A percentile compares a stretch with the other conserved stretches of the same genome.
Evolutionary conservation across 176 grass and related monocot genomes (phyloP).

Genomic region (Aegilops umbellulata): DNA sequence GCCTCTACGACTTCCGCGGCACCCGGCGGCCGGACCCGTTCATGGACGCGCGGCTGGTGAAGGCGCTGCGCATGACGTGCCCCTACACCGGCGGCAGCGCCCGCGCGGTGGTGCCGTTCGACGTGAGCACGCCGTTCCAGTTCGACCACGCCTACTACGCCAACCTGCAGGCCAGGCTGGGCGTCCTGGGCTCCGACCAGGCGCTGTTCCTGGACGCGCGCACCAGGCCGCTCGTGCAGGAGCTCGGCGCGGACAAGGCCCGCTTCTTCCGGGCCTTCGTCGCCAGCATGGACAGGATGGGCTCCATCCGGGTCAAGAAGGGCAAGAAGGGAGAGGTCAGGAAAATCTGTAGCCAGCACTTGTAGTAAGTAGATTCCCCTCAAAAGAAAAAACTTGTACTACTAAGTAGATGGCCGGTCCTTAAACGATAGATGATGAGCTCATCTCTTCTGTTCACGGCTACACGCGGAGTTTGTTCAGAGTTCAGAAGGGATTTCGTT

Average conservation of each 20-base stretch:
- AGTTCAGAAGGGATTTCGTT: not conserved
- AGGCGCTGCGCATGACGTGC: conserved; percentile 77
- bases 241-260: conserved; percentile 51
- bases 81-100: conserved; percentile 51
- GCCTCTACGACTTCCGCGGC: conserved; percentile 60
- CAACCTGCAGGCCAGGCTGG: conserved; percentile 72
- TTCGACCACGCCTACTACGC: conserved; percentile 70
- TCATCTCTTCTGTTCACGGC: not conserved
- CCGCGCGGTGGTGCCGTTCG: conserved; percentile 61
- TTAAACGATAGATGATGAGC: not conserved
- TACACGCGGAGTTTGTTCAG: not conserved
- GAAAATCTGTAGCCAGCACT: conserved; percentile 65
- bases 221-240: conserved; percentile 63
- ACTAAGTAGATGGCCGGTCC: not conserved
- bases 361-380: not conserved
- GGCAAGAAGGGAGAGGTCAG: conserved; percentile 81
- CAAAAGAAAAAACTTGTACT: no score
- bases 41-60: conserved; percentile 77
- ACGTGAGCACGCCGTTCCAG: conserved; percentile 71
- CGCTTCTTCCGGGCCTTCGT: conserved; percentile 72
- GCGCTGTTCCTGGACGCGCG: conserved; percentile 58
- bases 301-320: conserved; percentile 77
- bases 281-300: conserved; percentile 71
- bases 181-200: conserved; percentile 81
- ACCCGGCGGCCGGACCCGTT: conserved; percentile 49